These are phyloP conservation scores for Jamesozyma piceae DNA, from an alignment of 805 yeast species.

Conservation along the genomic window DNA sequence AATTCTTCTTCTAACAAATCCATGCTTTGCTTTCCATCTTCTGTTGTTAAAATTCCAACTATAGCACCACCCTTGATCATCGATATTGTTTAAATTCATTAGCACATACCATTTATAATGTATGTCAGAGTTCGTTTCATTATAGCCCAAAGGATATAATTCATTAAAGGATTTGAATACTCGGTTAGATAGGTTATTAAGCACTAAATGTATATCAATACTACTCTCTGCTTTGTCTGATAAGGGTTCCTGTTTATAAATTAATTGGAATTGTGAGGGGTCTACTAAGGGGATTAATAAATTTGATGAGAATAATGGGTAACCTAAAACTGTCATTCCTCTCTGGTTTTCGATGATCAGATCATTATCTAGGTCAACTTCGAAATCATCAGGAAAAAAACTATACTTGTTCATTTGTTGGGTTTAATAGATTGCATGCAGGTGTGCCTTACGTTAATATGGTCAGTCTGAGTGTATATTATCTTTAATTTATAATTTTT, in stretches of 20 bases:
- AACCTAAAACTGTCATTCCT: conserved; percentile 44
- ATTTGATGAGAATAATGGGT: conserved; percentile 40
- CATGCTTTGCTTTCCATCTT: conserved; percentile 57
- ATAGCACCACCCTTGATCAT: conserved; percentile 81
- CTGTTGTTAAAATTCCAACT: conserved; percentile 40
- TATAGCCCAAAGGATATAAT: conserved; percentile 14
- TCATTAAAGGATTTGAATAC: conserved; percentile 12
- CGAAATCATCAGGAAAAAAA: conserved; percentile 22
- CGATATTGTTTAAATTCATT: conserved; percentile 55
- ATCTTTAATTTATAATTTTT: too few relatives aligned
- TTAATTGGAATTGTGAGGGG: conserved; percentile 33
- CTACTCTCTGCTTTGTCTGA: background rate
- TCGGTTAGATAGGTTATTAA: conserved; percentile 11
- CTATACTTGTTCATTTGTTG: background rate
- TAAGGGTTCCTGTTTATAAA: background rate
- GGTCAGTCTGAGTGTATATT: too few relatives aligned
- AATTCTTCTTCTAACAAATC: conserved; percentile 55
- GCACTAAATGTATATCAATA: background rate
- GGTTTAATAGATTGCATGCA: too few relatives aligned
- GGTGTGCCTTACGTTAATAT: too few relatives aligned
- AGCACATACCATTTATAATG: conserved; percentile 56
- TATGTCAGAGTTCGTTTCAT: background rate
- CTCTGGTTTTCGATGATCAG: conserved; percentile 46
- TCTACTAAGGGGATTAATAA: conserved; percentile 41
- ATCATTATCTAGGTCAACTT: conserved; percentile 26